Conservation (phyloP, 768 basidiomycete species). For the Symmetrospora coprosmae region DNA sequence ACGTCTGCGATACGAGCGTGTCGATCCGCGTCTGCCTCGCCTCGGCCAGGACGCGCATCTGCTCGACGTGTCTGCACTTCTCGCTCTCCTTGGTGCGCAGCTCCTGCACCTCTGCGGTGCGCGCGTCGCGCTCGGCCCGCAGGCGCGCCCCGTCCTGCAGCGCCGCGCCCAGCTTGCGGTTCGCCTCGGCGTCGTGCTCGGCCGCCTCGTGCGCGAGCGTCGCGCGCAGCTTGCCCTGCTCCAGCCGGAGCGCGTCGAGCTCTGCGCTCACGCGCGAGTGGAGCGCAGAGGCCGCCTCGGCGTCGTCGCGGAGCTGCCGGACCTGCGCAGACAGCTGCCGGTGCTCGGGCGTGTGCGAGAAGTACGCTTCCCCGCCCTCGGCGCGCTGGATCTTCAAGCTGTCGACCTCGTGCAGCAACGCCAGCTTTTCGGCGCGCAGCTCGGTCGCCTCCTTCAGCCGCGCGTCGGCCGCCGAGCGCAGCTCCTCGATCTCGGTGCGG, state of each 20-base stretch:
- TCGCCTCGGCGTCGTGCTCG: conserved; percentile 45
- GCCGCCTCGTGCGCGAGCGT: conserved; percentile 38
- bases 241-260: conserved; percentile 30
- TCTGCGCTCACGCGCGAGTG: conserved; percentile 32
- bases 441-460: conserved; percentile 41
- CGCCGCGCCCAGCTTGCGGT: conserved; percentile 32
- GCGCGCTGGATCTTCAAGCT: conserved; percentile 41
- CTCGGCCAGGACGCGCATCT: conserved; percentile 53
- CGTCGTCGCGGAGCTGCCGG: conserved; percentile 43
- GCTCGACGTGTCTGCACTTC: conserved; percentile 49
- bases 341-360: conserved; percentile 46
- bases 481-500: conserved; percentile 22
- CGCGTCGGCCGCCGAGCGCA: conserved; percentile 11
- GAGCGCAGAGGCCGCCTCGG: conserved; percentile 42
- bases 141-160: conserved; percentile 38
- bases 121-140: conserved; percentile 42
- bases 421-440: conserved; percentile 39
- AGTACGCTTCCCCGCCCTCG: conserved; percentile 39
- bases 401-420: conserved; percentile 43
- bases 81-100: conserved; percentile 51
- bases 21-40: conserved; percentile 62
- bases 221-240: conserved; percentile 27
- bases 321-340: conserved; percentile 46
- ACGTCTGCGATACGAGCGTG: conserved; percentile 57
- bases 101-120: conserved; percentile 57